Conservation (phyloP, 495 filamentous ascomycete species). For the Talaromyces wortmannii region DNA sequence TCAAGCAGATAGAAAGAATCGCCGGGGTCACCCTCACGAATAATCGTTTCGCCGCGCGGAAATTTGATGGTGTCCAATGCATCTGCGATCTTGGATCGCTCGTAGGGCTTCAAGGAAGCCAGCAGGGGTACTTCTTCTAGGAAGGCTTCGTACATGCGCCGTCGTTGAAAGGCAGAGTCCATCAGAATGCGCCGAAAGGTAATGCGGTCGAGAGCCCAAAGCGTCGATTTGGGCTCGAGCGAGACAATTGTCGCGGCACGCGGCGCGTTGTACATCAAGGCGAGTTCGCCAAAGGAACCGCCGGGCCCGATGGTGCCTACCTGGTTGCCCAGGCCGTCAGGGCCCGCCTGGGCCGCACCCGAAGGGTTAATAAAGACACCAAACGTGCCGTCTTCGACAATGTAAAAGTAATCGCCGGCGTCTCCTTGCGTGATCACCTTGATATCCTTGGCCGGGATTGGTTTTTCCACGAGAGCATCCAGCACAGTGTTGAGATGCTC, state of each 20-base stretch:
- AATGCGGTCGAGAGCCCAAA: constrained; percentile 92
- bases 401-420: constrained; percentile 94
- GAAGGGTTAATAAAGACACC: constrained; percentile 82
- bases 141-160: constrained; percentile 95
- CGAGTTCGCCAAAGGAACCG: constrained; percentile 94
- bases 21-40: constrained; percentile 85
- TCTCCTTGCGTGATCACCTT: constrained; percentile 97
- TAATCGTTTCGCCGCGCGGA: constrained; percentile 73
- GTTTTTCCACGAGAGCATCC: constrained; percentile 88
- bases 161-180: constrained; percentile 93
- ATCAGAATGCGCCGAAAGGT: constrained; percentile 98
- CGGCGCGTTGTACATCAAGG: constrained; percentile 97
- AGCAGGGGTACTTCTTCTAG: constrained; percentile 95
- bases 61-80: constrained; percentile 87
- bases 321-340: constrained; percentile 76
- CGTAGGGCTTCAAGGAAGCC: constrained; percentile 75
- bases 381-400: constrained; percentile 86
- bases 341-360: constrained; percentile 75
- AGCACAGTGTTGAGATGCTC: constrained; percentile 83
- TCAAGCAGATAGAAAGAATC: constrained; percentile 92
- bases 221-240: constrained; percentile 65
- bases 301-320: constrained; percentile 81
- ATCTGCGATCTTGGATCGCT: constrained; percentile 95
- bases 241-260: constrained; percentile 94
- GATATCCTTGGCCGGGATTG: constrained; percentile 89